Evolutionary conservation across 148 eudicot species (phyloP).

Genomic region (Heliosperma pusillum): DNA sequence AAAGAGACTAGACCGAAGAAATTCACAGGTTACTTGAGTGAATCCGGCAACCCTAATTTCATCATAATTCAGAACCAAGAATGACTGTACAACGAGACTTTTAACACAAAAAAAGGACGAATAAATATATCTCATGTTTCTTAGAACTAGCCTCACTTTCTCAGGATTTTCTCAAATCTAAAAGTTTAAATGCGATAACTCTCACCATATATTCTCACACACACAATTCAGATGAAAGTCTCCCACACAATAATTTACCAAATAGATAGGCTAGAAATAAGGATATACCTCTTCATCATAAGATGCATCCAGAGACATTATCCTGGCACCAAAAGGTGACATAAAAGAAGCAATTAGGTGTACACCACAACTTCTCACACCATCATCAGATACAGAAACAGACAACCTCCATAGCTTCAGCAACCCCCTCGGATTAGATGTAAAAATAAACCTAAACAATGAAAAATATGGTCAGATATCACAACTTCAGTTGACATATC

Average conservation of each 20-base stretch:
- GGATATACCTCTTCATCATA: slow-evolving; percentile 61
- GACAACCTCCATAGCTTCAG: slow-evolving; percentile 76
- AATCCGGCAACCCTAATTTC: not conserved
- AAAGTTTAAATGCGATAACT: not conserved
- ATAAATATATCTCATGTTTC: not conserved
- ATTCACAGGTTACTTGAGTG: not conserved
- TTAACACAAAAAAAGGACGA: too few species aligned
- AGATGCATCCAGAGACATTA: slow-evolving; percentile 92
- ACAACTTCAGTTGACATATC: not conserved
- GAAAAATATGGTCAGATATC: slow-evolving; percentile 9
- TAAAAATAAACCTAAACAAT: slow-evolving; percentile 64
- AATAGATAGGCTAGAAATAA: not conserved
- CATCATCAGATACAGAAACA: slow-evolving; percentile 33
- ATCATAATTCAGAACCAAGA: slow-evolving; percentile 1
- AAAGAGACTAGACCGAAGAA: not conserved
- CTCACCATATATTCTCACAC: not conserved
- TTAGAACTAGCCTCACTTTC: not conserved
- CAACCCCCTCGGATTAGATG: slow-evolving; percentile 81
- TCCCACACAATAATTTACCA: not conserved
- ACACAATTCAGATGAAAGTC: not conserved
- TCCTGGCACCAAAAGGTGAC: slow-evolving; percentile 80
- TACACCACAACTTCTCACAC: slow-evolving; percentile 29
- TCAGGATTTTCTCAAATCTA: not conserved
- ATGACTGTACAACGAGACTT: not conserved
- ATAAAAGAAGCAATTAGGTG: slow-evolving; percentile 50